Conservation (phyloP, 345 rosid species). For the Luvunga scandens region DNA sequence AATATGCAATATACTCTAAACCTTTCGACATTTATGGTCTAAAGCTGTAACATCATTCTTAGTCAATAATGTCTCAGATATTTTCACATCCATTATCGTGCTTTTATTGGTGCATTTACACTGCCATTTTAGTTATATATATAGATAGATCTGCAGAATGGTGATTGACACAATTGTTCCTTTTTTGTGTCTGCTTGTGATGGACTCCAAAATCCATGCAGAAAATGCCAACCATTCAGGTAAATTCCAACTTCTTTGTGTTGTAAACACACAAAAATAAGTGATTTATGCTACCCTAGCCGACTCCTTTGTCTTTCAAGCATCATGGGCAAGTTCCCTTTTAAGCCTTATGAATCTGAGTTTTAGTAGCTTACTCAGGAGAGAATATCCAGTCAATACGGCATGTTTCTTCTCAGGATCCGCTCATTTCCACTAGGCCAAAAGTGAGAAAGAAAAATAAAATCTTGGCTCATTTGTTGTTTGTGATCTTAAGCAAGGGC, state of each 20-base stretch:
- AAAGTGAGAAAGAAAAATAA: neutral
- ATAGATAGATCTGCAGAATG: neutral
- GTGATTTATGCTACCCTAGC: neutral
- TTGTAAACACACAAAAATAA: neutral
- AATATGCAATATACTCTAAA: neutral
- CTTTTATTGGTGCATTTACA: neutral
- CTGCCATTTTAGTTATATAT: neutral
- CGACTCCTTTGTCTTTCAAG: neutral
- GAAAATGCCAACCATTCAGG: slow-evolving; percentile 99
- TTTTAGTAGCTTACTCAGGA: neutral
- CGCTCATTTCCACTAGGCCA: neutral
- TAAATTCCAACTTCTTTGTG: slow-evolving; percentile 14
- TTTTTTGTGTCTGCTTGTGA: slow-evolving; percentile 27
- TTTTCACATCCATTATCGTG: neutral
- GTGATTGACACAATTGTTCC: slow-evolving; percentile 15
- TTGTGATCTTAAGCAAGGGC: neutral
- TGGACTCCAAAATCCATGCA: slow-evolving; percentile 28
- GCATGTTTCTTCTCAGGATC: neutral
- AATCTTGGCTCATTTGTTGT: neutral
- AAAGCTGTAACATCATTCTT: neutral
- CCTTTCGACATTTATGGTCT: neutral
- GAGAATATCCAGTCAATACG: neutral
- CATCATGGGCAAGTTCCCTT: neutral
- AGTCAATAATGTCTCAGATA: neutral
- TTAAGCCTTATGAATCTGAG: neutral